These are phyloP conservation scores for Aureobasidium leucospermi DNA, from an alignment of 2,329 filamentous ascomycete species.

Conservation along the genomic window DNA sequence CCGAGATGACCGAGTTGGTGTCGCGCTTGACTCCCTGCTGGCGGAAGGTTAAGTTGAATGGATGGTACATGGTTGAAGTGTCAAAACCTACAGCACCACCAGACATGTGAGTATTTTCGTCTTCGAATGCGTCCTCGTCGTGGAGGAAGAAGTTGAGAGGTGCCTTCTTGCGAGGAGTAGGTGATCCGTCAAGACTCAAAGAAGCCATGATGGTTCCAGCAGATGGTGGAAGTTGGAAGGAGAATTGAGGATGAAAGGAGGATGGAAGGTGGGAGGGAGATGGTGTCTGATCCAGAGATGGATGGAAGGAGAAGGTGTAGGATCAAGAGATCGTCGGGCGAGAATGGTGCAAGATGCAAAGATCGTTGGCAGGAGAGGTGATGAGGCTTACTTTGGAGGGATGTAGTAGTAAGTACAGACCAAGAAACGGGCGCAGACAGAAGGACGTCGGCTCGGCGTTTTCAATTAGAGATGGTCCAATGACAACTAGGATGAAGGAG, in stretches of 20 bases:
- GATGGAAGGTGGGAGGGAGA: not conserved
- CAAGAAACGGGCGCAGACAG: not conserved
- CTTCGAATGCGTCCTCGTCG: slow-evolving; percentile 5
- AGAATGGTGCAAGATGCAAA: not conserved
- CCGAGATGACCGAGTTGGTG: not conserved
- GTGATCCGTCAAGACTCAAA: slow-evolving; percentile 29
- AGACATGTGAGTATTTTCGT: slow-evolving; percentile 4
- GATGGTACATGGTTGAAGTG: not conserved
- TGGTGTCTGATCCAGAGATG: not conserved
- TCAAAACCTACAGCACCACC: slow-evolving; percentile 4
- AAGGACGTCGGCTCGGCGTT: not conserved
- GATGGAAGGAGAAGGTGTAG: not conserved
- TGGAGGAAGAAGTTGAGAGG: slow-evolving; percentile 20
- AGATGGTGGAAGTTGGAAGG: not conserved
- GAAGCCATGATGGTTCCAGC: slow-evolving; percentile 27
- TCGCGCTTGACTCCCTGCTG: slow-evolving; percentile 2
- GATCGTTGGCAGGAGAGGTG: not conserved
- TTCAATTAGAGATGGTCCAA: slow-evolving; percentile 7
- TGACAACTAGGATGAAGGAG: slow-evolving; percentile 2
- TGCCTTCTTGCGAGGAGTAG: slow-evolving; percentile 33
- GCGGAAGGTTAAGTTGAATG: slow-evolving; percentile 3
- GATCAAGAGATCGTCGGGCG: not conserved
- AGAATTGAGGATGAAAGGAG: not conserved
- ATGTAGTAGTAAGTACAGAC: slow-evolving; percentile 1
- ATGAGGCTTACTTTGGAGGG: slow-evolving; percentile 3